A percentile compares a stretch with the other conserved stretches of the same genome.
Evolutionary conservation across 106 monocot genomes (phyloP).

Genomic region (Dendrobium chrysotoxum): DNA sequence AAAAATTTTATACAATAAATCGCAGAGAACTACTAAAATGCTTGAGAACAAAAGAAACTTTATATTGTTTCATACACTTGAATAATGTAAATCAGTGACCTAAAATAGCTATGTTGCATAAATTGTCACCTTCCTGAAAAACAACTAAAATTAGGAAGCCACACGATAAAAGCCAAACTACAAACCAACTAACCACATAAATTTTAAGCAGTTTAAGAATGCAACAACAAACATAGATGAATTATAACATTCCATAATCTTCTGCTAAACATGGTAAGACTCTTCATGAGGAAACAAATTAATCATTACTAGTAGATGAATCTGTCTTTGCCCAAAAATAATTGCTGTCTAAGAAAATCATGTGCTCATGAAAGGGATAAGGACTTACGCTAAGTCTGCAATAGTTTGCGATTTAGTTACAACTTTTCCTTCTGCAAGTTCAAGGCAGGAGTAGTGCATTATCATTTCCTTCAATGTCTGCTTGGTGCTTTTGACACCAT

Average conservation of each 20-base stretch:
- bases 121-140: background rate
- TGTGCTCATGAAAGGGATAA: background rate
- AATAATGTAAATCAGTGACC: background rate
- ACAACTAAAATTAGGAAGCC: background rate
- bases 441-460: conserved; percentile 91
- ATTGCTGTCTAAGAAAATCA: background rate
- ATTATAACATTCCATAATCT: background rate
- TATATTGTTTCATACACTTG: background rate
- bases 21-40: background rate
- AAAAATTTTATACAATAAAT: background rate
- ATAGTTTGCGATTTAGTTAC: conserved; percentile 61
- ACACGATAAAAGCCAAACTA: background rate
- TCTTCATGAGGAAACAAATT: too few species aligned
- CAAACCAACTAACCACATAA: background rate
- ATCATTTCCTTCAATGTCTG: conserved; percentile 97
- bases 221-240: background rate
- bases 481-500: conserved; percentile 93
- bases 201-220: background rate
- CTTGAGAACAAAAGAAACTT: background rate
- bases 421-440: conserved; percentile 81
- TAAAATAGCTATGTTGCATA: background rate
- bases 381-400: conserved; percentile 73
- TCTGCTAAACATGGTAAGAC: too few species aligned
- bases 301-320: too few species aligned
- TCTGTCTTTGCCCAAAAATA: background rate